Conservation (phyloP, 2,329 filamentous ascomycete species). For the Verticillium longisporum region DNA sequence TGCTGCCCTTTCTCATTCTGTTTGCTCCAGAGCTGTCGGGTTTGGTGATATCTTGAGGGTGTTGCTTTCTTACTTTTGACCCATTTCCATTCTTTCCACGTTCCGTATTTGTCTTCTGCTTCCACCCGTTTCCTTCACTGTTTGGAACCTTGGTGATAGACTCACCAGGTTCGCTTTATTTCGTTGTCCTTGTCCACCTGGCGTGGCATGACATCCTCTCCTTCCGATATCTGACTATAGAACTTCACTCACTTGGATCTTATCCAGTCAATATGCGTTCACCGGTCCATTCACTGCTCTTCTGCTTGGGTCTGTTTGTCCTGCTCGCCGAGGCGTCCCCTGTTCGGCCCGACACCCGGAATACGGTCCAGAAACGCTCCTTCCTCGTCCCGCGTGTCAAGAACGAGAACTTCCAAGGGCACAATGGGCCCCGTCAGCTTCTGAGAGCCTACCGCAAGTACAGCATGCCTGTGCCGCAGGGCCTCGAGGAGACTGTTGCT, state of each 20-base stretch:
- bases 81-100: neutral
- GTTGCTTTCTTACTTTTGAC: slow-evolving; percentile 1
- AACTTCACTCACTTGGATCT: neutral
- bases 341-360: slow-evolving; percentile 17
- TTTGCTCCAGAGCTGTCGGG: neutral
- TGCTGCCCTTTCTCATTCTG: neutral
- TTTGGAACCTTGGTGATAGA: neutral
- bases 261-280: slow-evolving; percentile 4
- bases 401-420: slow-evolving; percentile 46
- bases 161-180: neutral
- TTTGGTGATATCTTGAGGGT: neutral
- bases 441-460: slow-evolving; percentile 64
- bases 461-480: slow-evolving; percentile 42
- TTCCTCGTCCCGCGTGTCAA: slow-evolving; percentile 55
- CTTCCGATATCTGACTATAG: neutral
- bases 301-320: slow-evolving; percentile 7
- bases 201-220: slow-evolving; percentile 4
- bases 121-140: neutral
- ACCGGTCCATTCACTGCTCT: slow-evolving; percentile 6
- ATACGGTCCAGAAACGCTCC: slow-evolving; percentile 37
- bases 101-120: neutral
- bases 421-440: slow-evolving; percentile 54
- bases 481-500: slow-evolving; percentile 22
- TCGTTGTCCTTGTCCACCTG: slow-evolving; percentile 5
- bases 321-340: slow-evolving; percentile 18